A percentile compares a stretch with the other conserved stretches of the same genome.
phyloP scores from a whole-genome alignment of 805 yeast species.

The Helenozyma rhizophorensis region DNA sequence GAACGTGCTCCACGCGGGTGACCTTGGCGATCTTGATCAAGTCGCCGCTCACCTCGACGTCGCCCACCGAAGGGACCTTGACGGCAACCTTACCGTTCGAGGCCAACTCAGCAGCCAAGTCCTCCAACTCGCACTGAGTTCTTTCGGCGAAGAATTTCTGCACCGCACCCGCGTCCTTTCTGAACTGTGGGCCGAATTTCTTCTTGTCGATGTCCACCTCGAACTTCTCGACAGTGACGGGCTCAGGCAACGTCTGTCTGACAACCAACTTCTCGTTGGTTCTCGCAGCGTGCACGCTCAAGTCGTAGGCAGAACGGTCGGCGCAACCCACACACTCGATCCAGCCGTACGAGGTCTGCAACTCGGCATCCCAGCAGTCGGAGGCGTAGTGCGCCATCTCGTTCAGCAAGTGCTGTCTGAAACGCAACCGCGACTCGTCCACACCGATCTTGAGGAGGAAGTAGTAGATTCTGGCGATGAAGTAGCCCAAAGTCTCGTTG shows the following conservation, averaged over 20 bases:
- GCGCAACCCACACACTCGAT: constrained; percentile 99
- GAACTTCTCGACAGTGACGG: constrained; percentile 73
- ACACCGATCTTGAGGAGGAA: constrained; percentile 89
- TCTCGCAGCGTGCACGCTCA: constrained; percentile 90
- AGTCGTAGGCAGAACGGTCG: constrained; percentile 96
- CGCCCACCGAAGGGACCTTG: constrained; percentile 58
- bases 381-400: constrained; percentile 99
- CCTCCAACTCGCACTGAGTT: constrained; percentile 82
- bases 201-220: constrained; percentile 90
- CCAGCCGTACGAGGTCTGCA: constrained; percentile 96
- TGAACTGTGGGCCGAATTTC: constrained; percentile 95
- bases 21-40: constrained; percentile 74
- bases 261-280: constrained; percentile 95
- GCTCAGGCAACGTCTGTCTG: constrained; percentile 83
- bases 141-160: constrained; percentile 72
- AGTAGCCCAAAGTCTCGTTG: constrained; percentile 95
- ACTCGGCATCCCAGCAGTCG: constrained; percentile 99
- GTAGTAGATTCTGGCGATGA: constrained; percentile 85
- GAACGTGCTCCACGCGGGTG: constrained; percentile 80
- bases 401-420: constrained; percentile 97
- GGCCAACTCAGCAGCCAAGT: constrained; percentile 64
- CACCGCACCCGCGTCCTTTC: constrained; percentile 93
- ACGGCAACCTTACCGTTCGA: constrained; percentile 60
- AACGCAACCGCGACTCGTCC: constrained; percentile 76
- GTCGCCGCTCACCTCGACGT: constrained; percentile 65